These are phyloP conservation scores for Elsinoe necatrix DNA, from an alignment of 2,329 filamentous ascomycete species.

Conservation along the genomic window DNA sequence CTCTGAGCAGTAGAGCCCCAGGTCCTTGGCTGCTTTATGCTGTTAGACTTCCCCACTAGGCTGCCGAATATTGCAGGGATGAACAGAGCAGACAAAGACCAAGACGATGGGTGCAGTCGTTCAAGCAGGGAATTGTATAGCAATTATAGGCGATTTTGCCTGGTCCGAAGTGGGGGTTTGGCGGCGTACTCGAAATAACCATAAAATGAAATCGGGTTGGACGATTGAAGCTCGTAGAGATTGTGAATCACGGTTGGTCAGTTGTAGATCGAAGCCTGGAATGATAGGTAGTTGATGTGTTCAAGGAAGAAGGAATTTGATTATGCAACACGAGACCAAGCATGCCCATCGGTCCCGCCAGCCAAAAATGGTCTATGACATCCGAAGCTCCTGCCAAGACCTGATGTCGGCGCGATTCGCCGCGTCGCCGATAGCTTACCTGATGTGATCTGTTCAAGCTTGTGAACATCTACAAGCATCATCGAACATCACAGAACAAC, in stretches of 20 bases:
- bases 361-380: slow-evolving; percentile 11
- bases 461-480: slow-evolving; percentile 12
- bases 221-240: neutral
- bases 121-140: neutral
- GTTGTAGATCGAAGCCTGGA: neutral
- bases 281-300: no score
- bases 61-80: no score
- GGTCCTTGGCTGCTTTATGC: neutral
- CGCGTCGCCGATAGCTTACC: slow-evolving; percentile 13
- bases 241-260: neutral
- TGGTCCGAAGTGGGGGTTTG: neutral
- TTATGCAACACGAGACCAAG: neutral
- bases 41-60: no score
- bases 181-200: neutral
- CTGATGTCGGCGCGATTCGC: slow-evolving; percentile 13
- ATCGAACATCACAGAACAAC: slow-evolving; percentile 10
- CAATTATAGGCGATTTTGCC: neutral
- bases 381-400: slow-evolving; percentile 13
- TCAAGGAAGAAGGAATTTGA: neutral
- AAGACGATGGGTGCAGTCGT: no score
- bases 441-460: slow-evolving; percentile 7
- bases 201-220: neutral
- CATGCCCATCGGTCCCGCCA: neutral
- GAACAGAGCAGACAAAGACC: no score
- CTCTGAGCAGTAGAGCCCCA: neutral